Percentiles rank a stretch among this genome's conserved stretches.
These are phyloP conservation scores for Collybia sordida DNA, from an alignment of 768 basidiomycete species.

Conservation along the genomic window DNA sequence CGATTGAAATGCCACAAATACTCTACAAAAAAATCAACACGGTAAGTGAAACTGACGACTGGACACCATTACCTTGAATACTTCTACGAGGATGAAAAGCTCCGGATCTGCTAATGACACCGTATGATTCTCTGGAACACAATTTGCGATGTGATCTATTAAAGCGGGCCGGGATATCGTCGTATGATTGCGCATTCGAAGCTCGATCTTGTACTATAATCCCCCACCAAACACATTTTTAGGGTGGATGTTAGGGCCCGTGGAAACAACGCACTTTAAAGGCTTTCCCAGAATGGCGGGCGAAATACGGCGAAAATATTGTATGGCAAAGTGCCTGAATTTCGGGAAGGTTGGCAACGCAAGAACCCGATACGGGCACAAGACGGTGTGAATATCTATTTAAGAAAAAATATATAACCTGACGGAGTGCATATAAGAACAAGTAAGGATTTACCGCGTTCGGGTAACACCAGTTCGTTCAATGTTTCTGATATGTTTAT, in stretches of 20 bases:
- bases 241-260: neutral
- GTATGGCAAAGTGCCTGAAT: slow-evolving; percentile 61
- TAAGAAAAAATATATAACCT: neutral
- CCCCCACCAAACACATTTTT: neutral
- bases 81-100: slow-evolving; percentile 74
- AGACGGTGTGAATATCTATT: slow-evolving; percentile 69
- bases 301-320: slow-evolving; percentile 53
- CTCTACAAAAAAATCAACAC: slow-evolving; percentile 43
- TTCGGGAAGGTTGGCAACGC: slow-evolving; percentile 67
- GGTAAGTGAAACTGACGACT: neutral
- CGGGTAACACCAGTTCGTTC: slow-evolving; percentile 59
- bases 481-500: slow-evolving; percentile 63
- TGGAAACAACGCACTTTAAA: slow-evolving; percentile 39
- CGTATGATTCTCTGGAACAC: slow-evolving; percentile 64
- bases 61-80: slow-evolving; percentile 71
- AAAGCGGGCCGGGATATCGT: slow-evolving; percentile 57
- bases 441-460: slow-evolving; percentile 49
- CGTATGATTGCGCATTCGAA: slow-evolving; percentile 76
- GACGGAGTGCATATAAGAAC: neutral
- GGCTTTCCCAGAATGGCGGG: slow-evolving; percentile 38
- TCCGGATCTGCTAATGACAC: slow-evolving; percentile 72
- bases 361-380: slow-evolving; percentile 67
- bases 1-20: slow-evolving; percentile 73
- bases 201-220: slow-evolving; percentile 77
- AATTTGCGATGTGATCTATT: slow-evolving; percentile 68